Conservation (phyloP, 805 yeast species). For the Blastobotrys attinorum region DNA sequence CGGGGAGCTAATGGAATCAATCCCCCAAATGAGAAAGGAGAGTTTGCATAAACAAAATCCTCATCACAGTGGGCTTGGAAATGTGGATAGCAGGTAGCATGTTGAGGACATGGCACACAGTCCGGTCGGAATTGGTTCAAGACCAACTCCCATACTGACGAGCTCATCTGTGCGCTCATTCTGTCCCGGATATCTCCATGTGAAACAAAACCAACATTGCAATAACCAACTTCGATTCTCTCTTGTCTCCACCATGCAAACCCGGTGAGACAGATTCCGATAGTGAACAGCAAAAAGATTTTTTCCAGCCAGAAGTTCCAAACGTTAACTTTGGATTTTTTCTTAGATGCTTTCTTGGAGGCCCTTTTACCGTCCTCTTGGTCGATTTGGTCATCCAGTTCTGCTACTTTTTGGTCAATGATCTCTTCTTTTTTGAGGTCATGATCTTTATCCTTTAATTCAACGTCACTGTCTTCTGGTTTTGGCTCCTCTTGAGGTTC, state of each 20-base stretch:
- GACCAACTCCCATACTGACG: constrained; percentile 15
- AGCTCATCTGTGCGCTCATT: constrained; percentile 15
- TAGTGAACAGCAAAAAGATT: not conserved
- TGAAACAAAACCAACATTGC: constrained; percentile 39
- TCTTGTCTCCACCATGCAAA: constrained; percentile 61
- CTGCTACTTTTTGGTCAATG: not conserved
- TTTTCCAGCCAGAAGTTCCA: not conserved
- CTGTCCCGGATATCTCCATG: constrained; percentile 33
- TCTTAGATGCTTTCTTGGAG: not conserved
- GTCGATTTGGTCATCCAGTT: constrained; percentile 9
- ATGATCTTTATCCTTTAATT: not conserved
- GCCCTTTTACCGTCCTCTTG: constrained; percentile 1
- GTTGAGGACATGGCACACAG: constrained; percentile 74
- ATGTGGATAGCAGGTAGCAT: constrained; percentile 63
- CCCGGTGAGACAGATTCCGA: constrained; percentile 28
- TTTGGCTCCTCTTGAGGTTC: too few species aligned
- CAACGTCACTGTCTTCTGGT: not conserved
- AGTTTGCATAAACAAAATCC: constrained; percentile 47
- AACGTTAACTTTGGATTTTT: not conserved
- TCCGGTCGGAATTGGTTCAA: constrained; percentile 46
- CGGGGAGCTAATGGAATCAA: constrained; percentile 51
- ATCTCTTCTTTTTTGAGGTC: not conserved
- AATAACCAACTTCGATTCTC: constrained; percentile 57
- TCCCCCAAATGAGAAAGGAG: constrained; percentile 50
- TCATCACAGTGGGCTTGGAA: constrained; percentile 61